A percentile compares a stretch with the other conserved stretches of the same genome.
phyloP scores from a whole-genome alignment of 805 yeast species.

The Kodamaea jinghongensis region DNA sequence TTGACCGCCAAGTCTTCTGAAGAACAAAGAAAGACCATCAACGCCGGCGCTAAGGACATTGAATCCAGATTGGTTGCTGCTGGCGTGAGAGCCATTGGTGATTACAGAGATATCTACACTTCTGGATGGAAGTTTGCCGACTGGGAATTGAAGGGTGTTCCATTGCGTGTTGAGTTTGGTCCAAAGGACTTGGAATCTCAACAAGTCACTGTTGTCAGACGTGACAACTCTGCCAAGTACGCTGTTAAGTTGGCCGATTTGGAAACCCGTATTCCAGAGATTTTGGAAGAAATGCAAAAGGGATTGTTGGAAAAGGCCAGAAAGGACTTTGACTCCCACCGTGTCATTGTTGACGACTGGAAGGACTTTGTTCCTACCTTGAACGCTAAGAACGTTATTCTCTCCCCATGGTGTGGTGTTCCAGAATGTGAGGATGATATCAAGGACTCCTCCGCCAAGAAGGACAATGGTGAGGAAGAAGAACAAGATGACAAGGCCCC shows the following conservation, averaged over 20 bases:
- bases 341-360: slow-evolving; percentile 80
- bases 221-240: slow-evolving; percentile 81
- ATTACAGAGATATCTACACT: slow-evolving; percentile 89
- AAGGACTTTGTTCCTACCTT: slow-evolving; percentile 89
- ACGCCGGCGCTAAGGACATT: slow-evolving; percentile 65
- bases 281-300: slow-evolving; percentile 77
- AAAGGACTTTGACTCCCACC: slow-evolving; percentile 77
- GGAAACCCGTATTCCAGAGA: slow-evolving; percentile 63
- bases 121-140: slow-evolving; percentile 99
- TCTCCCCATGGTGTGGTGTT: slow-evolving; percentile 97
- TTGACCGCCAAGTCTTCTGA: slow-evolving; percentile 80
- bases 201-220: slow-evolving; percentile 85
- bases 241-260: slow-evolving; percentile 64
- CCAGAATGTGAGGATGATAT: slow-evolving; percentile 95
- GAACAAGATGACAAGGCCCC: slow-evolving; percentile 96
- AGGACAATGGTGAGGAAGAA: slow-evolving; percentile 75
- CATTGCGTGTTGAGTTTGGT: slow-evolving; percentile 91
- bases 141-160: slow-evolving; percentile 94
- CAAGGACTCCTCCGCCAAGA: slow-evolving; percentile 83
- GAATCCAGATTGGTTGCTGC: slow-evolving; percentile 58
- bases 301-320: slow-evolving; percentile 78
- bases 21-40: slow-evolving; percentile 69
- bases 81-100: slow-evolving; percentile 77
- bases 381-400: slow-evolving; percentile 84
- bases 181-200: slow-evolving; percentile 87